Base-by-base conservation (phyloP, 2,329 filamentous ascomycete species). In the Decorospora gaudefroyi region DNA sequence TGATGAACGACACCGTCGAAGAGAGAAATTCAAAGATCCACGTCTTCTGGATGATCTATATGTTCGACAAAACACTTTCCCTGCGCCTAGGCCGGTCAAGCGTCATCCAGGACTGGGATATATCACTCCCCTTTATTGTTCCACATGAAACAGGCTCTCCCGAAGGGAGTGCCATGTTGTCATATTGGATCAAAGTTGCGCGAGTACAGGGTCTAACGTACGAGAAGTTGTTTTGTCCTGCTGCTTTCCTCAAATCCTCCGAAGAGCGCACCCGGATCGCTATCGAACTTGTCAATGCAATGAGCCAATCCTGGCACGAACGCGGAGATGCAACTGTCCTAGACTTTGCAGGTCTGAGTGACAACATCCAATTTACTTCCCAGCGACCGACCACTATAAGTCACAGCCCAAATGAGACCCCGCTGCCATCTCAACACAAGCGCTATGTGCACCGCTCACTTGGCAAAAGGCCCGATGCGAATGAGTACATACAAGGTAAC, bases 71-170 rank as follows among this genome's bases (percentile, higher is more conserved):
- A 45, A 68, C 59, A 5, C 55, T 72, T 6, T 71, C 69, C 1
- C 54, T 72, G 6, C 61, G 67, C 8, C 42, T 72, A 7, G 70
- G 70, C 10, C 64, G 68, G 5, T 67, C 70, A 6, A 62, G 67
- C 11, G 46, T 59, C 7, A 64, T 72, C 17, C 70, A 71, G 38
- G 70, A 72, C 31, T 72, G 67, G 58, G 70, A 72, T 23, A 69
- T 72, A 33, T 65, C 58, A 6, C 38, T 67, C 10, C 65, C 55
- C 4, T 57, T 58, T 26, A 47, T 53, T 11, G 29, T 38, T 6
- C 44, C 49, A 34, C 8, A 31, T 47, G 25, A 34, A 33, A n/a
- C n/a, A n/a, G n/a, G n/a, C n/a, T n/a, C n/a, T 9, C 18, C 51
- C 4, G 54, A 49, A 19, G 49, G 54, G 10, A 59, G 42, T 17